Evolutionary conservation across 495 filamentous ascomycete genomes (phyloP).

Genomic region (Entonaema liquescens): DNA sequence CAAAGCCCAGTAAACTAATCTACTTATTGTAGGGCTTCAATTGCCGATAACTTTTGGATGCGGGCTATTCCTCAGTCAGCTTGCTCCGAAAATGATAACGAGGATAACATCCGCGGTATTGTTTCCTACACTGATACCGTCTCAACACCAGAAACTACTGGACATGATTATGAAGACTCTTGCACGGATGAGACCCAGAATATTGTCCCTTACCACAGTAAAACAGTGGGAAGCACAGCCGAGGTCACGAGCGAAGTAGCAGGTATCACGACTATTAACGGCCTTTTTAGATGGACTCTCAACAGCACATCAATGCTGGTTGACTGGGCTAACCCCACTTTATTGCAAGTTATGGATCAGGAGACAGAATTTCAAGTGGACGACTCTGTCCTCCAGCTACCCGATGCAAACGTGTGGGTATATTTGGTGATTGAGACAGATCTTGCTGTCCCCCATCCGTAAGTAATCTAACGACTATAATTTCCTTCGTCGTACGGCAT

Average conservation of each 20-base stretch:
- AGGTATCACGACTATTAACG: conserved; percentile 34
- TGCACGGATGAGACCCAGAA: conserved; percentile 53
- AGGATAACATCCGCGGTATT: conserved; percentile 65
- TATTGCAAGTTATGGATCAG: conserved; percentile 49
- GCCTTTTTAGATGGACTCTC: conserved; percentile 55
- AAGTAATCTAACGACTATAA: conserved; percentile 6
- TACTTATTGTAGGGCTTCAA: conserved; percentile 12
- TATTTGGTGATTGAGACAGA: conserved; percentile 51
- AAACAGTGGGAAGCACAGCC: conserved; percentile 44
- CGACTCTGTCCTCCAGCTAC: conserved; percentile 51
- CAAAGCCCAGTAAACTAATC: background rate
- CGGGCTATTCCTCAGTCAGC: conserved; percentile 65
- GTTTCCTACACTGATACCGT: conserved; percentile 57
- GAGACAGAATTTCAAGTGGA: conserved; percentile 43
- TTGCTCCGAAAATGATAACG: conserved; percentile 52
- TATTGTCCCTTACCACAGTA: conserved; percentile 55
- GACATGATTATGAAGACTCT: conserved; percentile 42
- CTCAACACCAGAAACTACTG: conserved; percentile 47
- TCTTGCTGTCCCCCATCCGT: conserved; percentile 28
- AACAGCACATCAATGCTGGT: conserved; percentile 52
- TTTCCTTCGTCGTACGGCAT: too few species aligned
- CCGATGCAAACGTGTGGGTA: conserved; percentile 51
- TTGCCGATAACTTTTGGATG: conserved; percentile 66
- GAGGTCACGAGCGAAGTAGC: conserved; percentile 43
- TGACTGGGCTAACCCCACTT: conserved; percentile 55